phyloP scores from a whole-genome alignment of 805 yeast species.

The Yamadazyma endophytica region DNA sequence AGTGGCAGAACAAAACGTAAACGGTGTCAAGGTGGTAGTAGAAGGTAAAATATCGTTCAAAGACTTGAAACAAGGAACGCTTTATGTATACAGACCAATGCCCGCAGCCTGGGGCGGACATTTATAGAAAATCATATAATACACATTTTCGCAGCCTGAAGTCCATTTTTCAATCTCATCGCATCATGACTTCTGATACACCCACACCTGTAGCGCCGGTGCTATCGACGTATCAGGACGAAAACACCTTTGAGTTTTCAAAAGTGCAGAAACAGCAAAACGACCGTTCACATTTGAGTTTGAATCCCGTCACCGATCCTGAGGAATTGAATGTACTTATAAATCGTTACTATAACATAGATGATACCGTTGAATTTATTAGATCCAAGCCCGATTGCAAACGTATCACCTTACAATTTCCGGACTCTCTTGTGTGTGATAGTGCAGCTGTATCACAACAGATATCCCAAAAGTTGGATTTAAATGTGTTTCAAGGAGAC shows the following conservation, averaged over 20 bases:
- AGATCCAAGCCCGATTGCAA: slow-evolving; percentile 26
- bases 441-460: slow-evolving; percentile 65
- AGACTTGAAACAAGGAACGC: slow-evolving; percentile 37
- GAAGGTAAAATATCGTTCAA: slow-evolving; percentile 34
- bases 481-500: neutral
- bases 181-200: slow-evolving; percentile 10
- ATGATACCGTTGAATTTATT: slow-evolving; percentile 42
- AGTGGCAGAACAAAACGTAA: slow-evolving; percentile 49
- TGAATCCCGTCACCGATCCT: slow-evolving; percentile 14
- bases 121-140: slow-evolving; percentile 1
- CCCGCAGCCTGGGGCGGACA: slow-evolving; percentile 40
- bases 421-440: slow-evolving; percentile 75
- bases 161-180: neutral
- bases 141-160: neutral
- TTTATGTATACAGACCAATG: slow-evolving; percentile 47
- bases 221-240: slow-evolving; percentile 72
- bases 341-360: slow-evolving; percentile 51
- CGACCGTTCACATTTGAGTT: slow-evolving; percentile 21
- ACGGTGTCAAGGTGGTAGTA: slow-evolving; percentile 37
- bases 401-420: slow-evolving; percentile 82
- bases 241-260: slow-evolving; percentile 37
- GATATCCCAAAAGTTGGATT: slow-evolving; percentile 38
- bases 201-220: slow-evolving; percentile 51
- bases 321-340: slow-evolving; percentile 31
- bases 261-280: slow-evolving; percentile 15